Evolutionary conservation across 495 filamentous ascomycete genomes (phyloP), one percentile per base, ranked within the genome.

Genomic region (Amphirosellinia nigrospora): DNA sequence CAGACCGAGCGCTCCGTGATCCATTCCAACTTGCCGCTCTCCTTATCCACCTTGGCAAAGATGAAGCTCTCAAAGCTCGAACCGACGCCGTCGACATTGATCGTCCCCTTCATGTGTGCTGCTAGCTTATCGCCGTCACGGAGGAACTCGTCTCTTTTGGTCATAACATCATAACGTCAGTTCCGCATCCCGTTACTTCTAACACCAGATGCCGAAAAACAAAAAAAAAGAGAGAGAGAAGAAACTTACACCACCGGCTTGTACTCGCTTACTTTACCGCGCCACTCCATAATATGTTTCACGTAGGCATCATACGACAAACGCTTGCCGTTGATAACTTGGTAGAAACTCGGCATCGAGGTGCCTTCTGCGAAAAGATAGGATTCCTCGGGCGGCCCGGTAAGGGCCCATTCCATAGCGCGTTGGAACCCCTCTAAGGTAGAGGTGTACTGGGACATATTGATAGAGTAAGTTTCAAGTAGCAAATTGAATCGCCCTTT

Each of bases 361-460:
- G 56, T 59, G 34, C 23, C 9, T 34, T 59, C 66, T n/a, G 64
- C 70, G 70, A 74, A 76, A 0, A 32, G 11, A 9, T 60, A 52
- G 13, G 74, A 28, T 5, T 76, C 72, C 4, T 74, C 69, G 23
- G 74, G 66, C 7, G 38, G 62, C 34, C 74, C 74, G 39, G 58
- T 72, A 1, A 76, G 70, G 32, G 38, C 45, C 70, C 58, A 61
- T 50, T 76, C 68, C 74, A 74, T 76, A 36, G 72, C 69, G 38
- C 67, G 70, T 36, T 76, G 72, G 67, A 76, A 76, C 39, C 72
- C 74, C 48, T 74, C 72, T n/a, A 59, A 61, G 0, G 72, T 74
- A 32, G 72, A 70, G 0, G 69, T 70, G 66, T 62, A 76, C 61
- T 76, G 70, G 10, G 74, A 66, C 72, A 76, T 76, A 30, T 26